Conservation (phyloP, 1,284 basidiomycete species). For the Clitocybe nebularis region DNA sequence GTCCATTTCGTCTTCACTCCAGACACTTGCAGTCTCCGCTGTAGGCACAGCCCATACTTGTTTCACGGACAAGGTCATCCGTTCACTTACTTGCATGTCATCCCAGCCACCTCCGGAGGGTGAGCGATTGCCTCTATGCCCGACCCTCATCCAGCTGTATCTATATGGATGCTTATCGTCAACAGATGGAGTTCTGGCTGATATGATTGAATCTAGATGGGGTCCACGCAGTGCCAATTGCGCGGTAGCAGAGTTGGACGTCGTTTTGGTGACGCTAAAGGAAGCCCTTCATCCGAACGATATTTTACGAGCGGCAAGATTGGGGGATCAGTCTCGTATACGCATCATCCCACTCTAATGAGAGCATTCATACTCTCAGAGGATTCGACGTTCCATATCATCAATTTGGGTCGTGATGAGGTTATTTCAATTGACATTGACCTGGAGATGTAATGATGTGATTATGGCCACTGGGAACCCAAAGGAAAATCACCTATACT, state of each 20-base stretch:
- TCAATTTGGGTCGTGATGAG: too few species aligned
- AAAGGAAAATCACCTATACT: too few species aligned
- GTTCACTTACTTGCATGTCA: conserved; percentile 16
- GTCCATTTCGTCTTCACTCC: conserved; percentile 19
- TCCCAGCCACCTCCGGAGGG: not conserved
- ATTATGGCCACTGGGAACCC: too few species aligned
- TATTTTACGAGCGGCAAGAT: not conserved
- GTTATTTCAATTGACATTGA: too few species aligned
- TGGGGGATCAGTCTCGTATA: not conserved
- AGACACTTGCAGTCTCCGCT: conserved; percentile 20
- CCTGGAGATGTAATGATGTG: too few species aligned
- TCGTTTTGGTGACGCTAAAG: conserved; percentile 45
- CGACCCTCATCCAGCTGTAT: conserved; percentile 20
- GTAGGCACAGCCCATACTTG: conserved; percentile 19
- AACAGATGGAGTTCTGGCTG: conserved; percentile 24
- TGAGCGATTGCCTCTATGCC: conserved; percentile 17
- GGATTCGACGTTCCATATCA: too few species aligned
- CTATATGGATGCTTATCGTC: conserved; percentile 24
- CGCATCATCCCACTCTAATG: not conserved
- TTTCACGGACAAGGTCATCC: conserved; percentile 21
- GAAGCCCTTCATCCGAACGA: conserved; percentile 21
- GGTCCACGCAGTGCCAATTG: conserved; percentile 8
- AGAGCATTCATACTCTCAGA: too few species aligned
- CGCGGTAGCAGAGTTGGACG: conserved; percentile 24
- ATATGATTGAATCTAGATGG: conserved; percentile 29